Evolutionary conservation across 257 asterid genomes (phyloP), one percentile per base, ranked within the genome.

Genomic region (Sherardia arvensis): DNA sequence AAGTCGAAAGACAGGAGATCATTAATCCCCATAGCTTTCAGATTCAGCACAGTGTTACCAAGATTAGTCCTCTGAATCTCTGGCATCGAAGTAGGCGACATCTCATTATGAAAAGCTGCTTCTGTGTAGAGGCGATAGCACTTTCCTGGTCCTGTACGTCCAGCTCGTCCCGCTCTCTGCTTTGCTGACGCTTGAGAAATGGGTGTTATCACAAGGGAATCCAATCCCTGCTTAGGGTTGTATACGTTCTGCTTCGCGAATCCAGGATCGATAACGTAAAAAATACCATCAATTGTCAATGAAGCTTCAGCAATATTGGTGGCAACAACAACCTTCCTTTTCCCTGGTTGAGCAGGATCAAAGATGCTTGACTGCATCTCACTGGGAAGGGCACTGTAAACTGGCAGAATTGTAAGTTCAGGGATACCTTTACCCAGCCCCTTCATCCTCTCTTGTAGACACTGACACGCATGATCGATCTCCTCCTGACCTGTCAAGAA

Each of bases 101-200:
- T 91, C 74, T 91, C 98, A 72, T 87, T 91, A 73, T 91, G 98
- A 68, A 91, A 91, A 4, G 98, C 98, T 68, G 95, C 86, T 76
- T 91, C 98, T 34, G 96, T 91, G 56, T 83, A 91, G 60, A 91
- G 94, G 45, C 96, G 98, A 74, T 91, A 91, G 64, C 98, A 91
- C 81, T 91, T 91, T 29, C 98, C 98, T 1, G 95, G 95, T 43
- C 95, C 98, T 7, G 96, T 88, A 38, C 96, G 94, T 11, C 96
- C 96, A 17, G 94, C 98, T 18, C 96, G 81, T 1, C 96, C 96
- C 3, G 96, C 98, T 72, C 95, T 79, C 69, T 88, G 98, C 79
- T 91, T 91, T 11, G 98, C 96, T 33, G 98, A 91, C 65, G 98
- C 98, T 80, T 91, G 98, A 45, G 98, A 91, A 66, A 91, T 91